These are phyloP conservation scores for Austroboletus festivus DNA, from an alignment of 768 basidiomycete genomes.

Conservation along the genomic window DNA sequence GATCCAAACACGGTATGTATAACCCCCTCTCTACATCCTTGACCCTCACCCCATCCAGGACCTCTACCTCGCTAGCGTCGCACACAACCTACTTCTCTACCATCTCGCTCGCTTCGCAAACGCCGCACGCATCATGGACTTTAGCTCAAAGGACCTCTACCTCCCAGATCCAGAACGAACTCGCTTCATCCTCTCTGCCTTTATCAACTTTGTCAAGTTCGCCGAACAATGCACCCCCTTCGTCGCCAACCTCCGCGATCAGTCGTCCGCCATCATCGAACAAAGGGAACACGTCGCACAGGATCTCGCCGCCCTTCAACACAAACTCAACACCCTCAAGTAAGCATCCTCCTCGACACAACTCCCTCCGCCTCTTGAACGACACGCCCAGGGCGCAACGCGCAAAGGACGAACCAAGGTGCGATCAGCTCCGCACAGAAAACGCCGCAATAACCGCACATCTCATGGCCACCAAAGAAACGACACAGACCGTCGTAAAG, in stretches of 20 bases:
- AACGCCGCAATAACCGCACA: slow-evolving; percentile 60
- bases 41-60: slow-evolving; percentile 44
- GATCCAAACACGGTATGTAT: slow-evolving; percentile 52
- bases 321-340: slow-evolving; percentile 55
- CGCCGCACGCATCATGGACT: slow-evolving; percentile 73
- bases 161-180: slow-evolving; percentile 75
- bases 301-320: slow-evolving; percentile 47
- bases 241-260: slow-evolving; percentile 57
- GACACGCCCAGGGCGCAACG: slow-evolving; percentile 48
- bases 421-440: slow-evolving; percentile 55
- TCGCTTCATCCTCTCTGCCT: slow-evolving; percentile 72
- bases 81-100: slow-evolving; percentile 62
- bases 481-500: slow-evolving; percentile 54
- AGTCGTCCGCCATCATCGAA: slow-evolving; percentile 51
- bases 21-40: not conserved
- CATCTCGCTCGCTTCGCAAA: slow-evolving; percentile 74
- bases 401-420: slow-evolving; percentile 66
- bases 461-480: slow-evolving; percentile 68
- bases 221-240: slow-evolving; percentile 69
- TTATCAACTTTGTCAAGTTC: slow-evolving; percentile 94
- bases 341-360: slow-evolving; percentile 28
- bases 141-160: slow-evolving; percentile 70
- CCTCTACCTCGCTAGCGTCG: slow-evolving; percentile 55
- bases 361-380: not conserved
- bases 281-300: slow-evolving; percentile 59